Evolutionary conservation across 768 basidiomycete genomes (phyloP), one percentile per base, ranked within the genome.

Genomic region (Kwoniella heveanensis): DNA sequence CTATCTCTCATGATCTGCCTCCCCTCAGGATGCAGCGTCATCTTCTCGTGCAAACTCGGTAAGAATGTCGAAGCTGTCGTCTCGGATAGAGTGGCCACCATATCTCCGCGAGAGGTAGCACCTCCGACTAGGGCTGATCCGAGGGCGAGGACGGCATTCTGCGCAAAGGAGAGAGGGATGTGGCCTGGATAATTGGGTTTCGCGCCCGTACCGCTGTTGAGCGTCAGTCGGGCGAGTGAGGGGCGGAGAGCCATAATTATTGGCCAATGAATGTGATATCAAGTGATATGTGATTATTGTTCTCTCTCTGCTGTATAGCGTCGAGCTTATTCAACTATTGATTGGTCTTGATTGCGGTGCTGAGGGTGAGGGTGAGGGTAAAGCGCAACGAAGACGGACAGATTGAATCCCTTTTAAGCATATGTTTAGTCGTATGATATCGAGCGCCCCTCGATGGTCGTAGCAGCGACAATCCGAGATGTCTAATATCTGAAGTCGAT

Each of bases 81-180:
- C 80, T 97, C 96, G 24, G 91, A 92, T 9, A 97, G 84, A 4
- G 91, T 90, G 12, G 96, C 94, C 46, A 98, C 86, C 88, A 99
- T 92, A 79, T 99, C 95, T 67, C 88, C 92, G 76, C 95, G 83
- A 29, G 86, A 83, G 27, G 85, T 81, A 15, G 97, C 82, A 15
- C 91, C 87, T 12, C 74, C 74, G 84, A 90, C 87, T 53, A 92
- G 77, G 0, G 90, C 93, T 15, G 90, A 90, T 9, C 96, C 96
- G 15, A 86, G 85, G 10, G 92, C 88, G 51, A 97, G 85, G 66
- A 98, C 85, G 12, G 87, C 86, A 77, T 89, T 90, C 80, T 97
- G 91, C 71, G 93, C 87, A 72, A 84, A 82, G 74, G 85, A 89
- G 48, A 98, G 83, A 13, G 90, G 91, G 62, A 94, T 74, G 57